Base-by-base conservation (phyloP, 2,329 filamentous ascomycete species). In the Diaporthe batatas region DNA sequence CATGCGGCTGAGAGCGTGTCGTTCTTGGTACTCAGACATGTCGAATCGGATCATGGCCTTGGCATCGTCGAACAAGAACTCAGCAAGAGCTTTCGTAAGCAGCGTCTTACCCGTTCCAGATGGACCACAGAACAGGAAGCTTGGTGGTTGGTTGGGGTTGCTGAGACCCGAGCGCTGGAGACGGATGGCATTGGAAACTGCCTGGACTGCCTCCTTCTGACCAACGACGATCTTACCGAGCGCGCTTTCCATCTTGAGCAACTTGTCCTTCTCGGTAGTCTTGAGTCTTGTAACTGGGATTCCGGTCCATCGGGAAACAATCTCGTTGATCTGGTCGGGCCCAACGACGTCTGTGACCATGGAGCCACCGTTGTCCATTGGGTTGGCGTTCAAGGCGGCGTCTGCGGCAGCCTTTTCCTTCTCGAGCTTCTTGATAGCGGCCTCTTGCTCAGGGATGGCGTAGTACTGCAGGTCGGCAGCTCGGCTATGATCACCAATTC, bases 1-100 rank as follows among this genome's bases (percentile, higher is more conserved):
- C 94, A 99, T 98, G 74, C 96, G 91, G 81, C 94, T 97, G 18
- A 99, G 90, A 0, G 96, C 93, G 82, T 99, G 96, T 6, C 96
- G 92, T 84, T 99, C 96, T 83, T 99, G 97, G 83, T 99, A 99
- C 83, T 99, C 96, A 6, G 96, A 98, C 96, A 99, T 99, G 82
- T 99, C 96, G 85, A 99, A 97, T 51, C 96, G 93, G 78, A 99
- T 98, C 96, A 99, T 98, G 44, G 96, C 88, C 86, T 98, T 98
- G 34, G 96, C 86, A 78, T 99, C 96, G 81, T 99, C 96, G 85
- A 99, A 99, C 36, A 99, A 87, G 86, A 99, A 99, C 82, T 99
- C 96, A 64, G 96, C 96, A 73, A 99, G 88, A 21, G 96, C 96
- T 84, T 99, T 99, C 76, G 96, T 98, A 72, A 99, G 91, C 25